Conservation (phyloP, 345 rosid species). For the Jatropha curcas region DNA sequence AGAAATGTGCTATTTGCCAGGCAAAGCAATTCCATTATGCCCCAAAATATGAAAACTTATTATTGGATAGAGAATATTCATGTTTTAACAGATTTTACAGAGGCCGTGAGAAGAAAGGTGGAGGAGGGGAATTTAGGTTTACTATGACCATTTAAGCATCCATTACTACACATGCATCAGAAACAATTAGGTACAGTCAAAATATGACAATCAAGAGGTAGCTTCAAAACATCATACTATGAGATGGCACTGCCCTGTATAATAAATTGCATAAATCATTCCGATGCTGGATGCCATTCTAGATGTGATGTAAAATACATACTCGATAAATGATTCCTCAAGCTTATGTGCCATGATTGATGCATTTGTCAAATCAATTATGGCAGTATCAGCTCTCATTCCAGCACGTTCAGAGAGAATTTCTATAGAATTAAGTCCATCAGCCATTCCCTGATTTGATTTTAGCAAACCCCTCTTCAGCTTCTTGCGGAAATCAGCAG, state of each 20-base stretch:
- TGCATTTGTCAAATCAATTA: slow-evolving; percentile 83
- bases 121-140: no score
- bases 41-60: no score
- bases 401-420: slow-evolving; percentile 86
- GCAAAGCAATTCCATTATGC: no score
- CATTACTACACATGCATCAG: not conserved
- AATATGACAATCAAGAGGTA: not conserved
- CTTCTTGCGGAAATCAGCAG: slow-evolving; percentile 92
- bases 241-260: not conserved
- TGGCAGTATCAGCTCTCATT: slow-evolving; percentile 78
- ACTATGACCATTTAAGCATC: no score
- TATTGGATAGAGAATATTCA: no score
- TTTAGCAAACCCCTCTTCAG: slow-evolving; percentile 65
- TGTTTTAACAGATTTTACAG: no score
- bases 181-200: not conserved
- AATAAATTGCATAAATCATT: slow-evolving; percentile 8
- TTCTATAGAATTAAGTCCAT: slow-evolving; percentile 78
- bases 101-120: no score
- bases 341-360: slow-evolving; percentile 71
- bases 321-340: slow-evolving; percentile 87
- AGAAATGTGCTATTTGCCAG: not conserved
- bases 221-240: not conserved
- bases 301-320: slow-evolving; percentile 28
- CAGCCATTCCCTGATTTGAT: slow-evolving; percentile 58
- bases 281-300: not conserved